Evolutionary conservation across 208 protist species (phyloP).

Genomic region (Leishmania tropica): DNA sequence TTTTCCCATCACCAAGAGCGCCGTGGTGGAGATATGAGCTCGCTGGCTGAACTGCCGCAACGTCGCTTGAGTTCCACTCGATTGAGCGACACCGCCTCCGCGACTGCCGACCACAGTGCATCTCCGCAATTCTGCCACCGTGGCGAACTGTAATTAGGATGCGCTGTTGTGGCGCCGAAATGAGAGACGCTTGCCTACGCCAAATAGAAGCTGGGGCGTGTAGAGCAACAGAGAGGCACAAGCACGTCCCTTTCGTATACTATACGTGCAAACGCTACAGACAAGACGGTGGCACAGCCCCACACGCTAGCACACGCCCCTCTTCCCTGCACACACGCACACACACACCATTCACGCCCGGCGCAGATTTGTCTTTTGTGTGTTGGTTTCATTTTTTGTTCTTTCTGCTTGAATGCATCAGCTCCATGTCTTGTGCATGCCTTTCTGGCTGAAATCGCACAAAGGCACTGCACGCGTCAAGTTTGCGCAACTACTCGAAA

Average conservation of each 20-base stretch:
- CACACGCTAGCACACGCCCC: neutral
- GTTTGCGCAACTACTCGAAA: neutral
- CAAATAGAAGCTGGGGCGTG: neutral
- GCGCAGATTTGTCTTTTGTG: neutral
- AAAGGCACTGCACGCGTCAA: neutral
- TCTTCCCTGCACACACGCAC: neutral
- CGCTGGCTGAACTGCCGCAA: conserved; percentile 23
- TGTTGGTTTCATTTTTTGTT: neutral
- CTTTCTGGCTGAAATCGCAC: neutral
- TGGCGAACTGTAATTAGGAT: conserved; percentile 1
- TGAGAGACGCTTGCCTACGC: too few relatives aligned
- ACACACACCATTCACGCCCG: too few relatives aligned
- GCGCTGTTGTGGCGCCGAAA: neutral
- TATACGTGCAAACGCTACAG: neutral
- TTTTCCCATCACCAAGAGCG: conserved; percentile 23
- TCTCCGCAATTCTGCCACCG: conserved; percentile 18
- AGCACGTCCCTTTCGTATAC: neutral
- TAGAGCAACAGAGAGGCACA: neutral
- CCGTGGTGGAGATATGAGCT: neutral
- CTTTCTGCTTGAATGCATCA: neutral
- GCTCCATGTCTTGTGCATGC: neutral
- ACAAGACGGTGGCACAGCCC: neutral
- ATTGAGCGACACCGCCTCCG: conserved; percentile 3
- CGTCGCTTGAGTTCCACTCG: conserved; percentile 32
- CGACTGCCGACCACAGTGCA: conserved; percentile 12